These are phyloP conservation scores for Hypoxylon intermedium DNA, from an alignment of 495 filamentous ascomycete species.

Conservation along the genomic window DNA sequence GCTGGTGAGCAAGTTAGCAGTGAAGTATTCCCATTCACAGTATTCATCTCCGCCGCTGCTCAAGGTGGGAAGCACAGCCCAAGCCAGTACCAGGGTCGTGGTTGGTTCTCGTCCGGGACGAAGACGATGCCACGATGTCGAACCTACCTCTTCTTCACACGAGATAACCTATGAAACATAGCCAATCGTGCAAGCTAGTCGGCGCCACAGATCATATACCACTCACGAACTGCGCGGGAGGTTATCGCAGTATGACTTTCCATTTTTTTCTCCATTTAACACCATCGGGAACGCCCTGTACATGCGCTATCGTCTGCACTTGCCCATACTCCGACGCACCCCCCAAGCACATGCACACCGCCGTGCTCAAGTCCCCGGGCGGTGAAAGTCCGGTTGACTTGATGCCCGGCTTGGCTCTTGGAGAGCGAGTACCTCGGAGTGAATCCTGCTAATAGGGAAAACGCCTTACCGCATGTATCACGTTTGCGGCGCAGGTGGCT, in stretches of 20 bases:
- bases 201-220: constrained; percentile 28
- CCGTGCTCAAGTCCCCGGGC: constrained; percentile 21
- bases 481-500: constrained; percentile 4
- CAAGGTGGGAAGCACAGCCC: constrained; percentile 31
- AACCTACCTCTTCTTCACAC: constrained; percentile 2
- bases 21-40: constrained; percentile 3
- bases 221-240: constrained; percentile 10
- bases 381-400: constrained; percentile 19
- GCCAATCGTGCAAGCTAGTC: constrained; percentile 20
- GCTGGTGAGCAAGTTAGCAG: constrained; percentile 8
- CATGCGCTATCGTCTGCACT: constrained; percentile 15
- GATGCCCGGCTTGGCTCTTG: not conserved
- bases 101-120: constrained; percentile 15
- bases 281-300: constrained; percentile 18
- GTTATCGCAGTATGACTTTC: constrained; percentile 17
- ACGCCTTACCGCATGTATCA: constrained; percentile 6
- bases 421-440: not conserved
- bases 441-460: not conserved
- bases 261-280: constrained; percentile 13
- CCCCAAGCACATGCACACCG: constrained; percentile 25
- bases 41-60: constrained; percentile 22
- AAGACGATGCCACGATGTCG: constrained; percentile 13
- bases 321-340: constrained; percentile 30
- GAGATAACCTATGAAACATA: constrained; percentile 28
- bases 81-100: constrained; percentile 15